Evolutionary conservation across 768 basidiomycete species (phyloP).

Genomic region (Russula sp.): DNA sequence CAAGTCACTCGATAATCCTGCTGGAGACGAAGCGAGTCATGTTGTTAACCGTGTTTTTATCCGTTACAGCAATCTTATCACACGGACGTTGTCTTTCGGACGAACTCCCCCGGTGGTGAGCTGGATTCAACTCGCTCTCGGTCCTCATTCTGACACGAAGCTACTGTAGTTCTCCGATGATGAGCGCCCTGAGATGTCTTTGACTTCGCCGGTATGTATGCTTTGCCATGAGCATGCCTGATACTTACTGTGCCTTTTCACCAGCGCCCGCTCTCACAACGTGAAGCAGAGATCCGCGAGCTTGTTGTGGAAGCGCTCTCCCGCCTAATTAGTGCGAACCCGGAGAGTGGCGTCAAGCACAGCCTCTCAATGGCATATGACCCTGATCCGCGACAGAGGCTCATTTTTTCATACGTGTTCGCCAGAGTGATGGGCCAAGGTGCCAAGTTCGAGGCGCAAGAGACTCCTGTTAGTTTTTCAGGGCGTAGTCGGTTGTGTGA

Average conservation of each 20-base stretch:
- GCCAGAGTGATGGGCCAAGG: constrained; percentile 77
- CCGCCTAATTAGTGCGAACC: constrained; percentile 78
- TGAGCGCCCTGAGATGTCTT: not conserved
- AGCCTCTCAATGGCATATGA: constrained; percentile 79
- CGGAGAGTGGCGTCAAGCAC: constrained; percentile 86
- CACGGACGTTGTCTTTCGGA: constrained; percentile 56
- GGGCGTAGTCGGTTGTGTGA: constrained; percentile 39
- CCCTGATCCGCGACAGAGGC: constrained; percentile 60
- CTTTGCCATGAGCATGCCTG: not conserved
- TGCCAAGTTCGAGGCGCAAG: constrained; percentile 66
- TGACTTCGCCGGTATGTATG: constrained; percentile 4
- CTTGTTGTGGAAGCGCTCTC: constrained; percentile 77
- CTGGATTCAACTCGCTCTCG: not conserved
- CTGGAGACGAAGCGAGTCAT: constrained; percentile 63
- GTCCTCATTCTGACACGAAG: constrained; percentile 1
- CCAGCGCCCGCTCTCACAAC: constrained; percentile 28
- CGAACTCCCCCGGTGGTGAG: constrained; percentile 43
- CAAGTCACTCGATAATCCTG: constrained; percentile 51
- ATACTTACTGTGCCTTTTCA: not conserved
- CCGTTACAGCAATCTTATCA: constrained; percentile 65
- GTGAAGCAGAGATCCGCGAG: constrained; percentile 56
- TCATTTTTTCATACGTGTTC: constrained; percentile 83
- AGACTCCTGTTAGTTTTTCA: constrained; percentile 34
- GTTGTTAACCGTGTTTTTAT: constrained; percentile 76
- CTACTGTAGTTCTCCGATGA: constrained; percentile 14